Conservation (phyloP, 768 basidiomycete species). For the Trametes elegans region DNA sequence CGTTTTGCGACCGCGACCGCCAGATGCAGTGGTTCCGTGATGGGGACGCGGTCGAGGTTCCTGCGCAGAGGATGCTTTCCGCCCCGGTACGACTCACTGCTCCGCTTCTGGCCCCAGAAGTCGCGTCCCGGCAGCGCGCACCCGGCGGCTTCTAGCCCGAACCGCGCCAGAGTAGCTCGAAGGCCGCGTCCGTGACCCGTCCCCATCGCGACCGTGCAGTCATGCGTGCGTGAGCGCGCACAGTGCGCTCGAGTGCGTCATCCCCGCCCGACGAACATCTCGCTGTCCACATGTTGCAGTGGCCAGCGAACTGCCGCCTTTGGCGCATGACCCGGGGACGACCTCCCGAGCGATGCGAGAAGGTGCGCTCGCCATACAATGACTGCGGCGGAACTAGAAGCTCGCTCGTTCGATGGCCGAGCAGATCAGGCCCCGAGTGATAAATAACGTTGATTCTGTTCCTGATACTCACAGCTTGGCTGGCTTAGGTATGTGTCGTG, state of each 20-base stretch:
- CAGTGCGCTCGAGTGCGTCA: too few species aligned
- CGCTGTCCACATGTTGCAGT: background rate
- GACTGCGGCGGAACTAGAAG: background rate
- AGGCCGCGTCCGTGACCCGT: background rate
- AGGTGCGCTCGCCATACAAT: background rate
- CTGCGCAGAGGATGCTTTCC: background rate
- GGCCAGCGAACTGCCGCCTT: too few species aligned
- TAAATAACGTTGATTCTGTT: background rate
- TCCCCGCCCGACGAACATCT: too few species aligned
- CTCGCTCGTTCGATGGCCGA: background rate
- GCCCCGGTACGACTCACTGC: too few species aligned
- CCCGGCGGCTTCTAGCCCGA: background rate
- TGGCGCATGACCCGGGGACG: background rate
- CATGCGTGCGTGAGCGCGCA: background rate
- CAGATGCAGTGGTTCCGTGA: constrained; percentile 7
- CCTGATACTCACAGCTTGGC: background rate
- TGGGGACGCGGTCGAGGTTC: constrained; percentile 3
- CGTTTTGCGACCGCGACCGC: background rate
- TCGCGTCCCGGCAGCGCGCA: background rate
- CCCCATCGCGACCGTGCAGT: background rate
- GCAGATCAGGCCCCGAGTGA: background rate
- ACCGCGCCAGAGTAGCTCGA: background rate
- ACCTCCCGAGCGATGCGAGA: background rate
- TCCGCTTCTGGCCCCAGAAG: background rate
- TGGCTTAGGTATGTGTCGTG: too few species aligned